A percentile compares a stretch with the other conserved stretches of the same genome.
Conservation (phyloP, 2,329 filamentous ascomycete species). For the Saccharata proteae region DNA sequence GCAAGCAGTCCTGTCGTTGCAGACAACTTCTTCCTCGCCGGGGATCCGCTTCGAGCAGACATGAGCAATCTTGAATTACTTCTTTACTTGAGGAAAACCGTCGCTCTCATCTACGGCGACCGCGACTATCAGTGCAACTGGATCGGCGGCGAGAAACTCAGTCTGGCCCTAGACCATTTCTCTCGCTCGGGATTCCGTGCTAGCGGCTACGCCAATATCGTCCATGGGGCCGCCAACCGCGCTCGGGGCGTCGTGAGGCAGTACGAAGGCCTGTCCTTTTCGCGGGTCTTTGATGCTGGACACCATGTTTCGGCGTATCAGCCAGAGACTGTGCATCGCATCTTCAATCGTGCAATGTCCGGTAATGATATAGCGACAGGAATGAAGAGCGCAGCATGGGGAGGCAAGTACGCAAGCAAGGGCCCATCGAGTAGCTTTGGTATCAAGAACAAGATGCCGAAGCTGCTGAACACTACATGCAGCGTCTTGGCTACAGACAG, state of each 20-base stretch:
- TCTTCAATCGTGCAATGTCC: no score
- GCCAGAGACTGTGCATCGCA: no score
- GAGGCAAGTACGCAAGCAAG: no score
- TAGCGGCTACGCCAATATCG: slow-evolving; percentile 61
- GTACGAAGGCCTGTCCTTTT: slow-evolving; percentile 52
- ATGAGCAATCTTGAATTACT: slow-evolving; percentile 12
- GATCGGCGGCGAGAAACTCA: slow-evolving; percentile 3
- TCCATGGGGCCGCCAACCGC: slow-evolving; percentile 48
- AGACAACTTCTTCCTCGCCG: slow-evolving; percentile 28
- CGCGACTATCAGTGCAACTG: slow-evolving; percentile 7
- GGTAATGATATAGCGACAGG: no score
- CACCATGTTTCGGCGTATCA: slow-evolving; percentile 41
- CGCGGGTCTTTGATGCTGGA: slow-evolving; percentile 39
- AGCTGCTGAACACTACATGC: no score
- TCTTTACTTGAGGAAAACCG: not conserved
- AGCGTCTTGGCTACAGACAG: no score
- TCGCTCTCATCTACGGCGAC: slow-evolving; percentile 3
- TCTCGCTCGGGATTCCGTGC: slow-evolving; percentile 41
- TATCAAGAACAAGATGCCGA: no score
- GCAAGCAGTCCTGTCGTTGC: slow-evolving; percentile 28
- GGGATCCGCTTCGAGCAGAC: slow-evolving; percentile 26
- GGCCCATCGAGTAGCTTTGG: no score
- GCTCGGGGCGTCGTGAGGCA: slow-evolving; percentile 63
- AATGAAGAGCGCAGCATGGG: no score
- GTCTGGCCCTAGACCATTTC: slow-evolving; percentile 30